Evolutionary conservation across 2,329 filamentous ascomycete genomes (phyloP).

Genomic region (Xylariaceae sp.): DNA sequence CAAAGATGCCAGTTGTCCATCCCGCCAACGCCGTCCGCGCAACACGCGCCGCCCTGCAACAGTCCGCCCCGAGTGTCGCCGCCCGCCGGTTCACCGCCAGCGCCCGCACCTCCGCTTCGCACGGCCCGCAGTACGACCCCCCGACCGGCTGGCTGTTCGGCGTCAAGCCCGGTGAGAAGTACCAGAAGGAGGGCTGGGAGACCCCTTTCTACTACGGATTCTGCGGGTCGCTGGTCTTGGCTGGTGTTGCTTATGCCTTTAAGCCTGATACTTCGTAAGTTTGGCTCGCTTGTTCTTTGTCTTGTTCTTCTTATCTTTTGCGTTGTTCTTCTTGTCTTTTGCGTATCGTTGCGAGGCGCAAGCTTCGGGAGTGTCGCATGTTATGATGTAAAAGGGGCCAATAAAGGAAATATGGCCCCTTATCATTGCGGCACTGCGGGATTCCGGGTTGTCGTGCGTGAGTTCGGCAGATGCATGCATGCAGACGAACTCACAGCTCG

Average conservation of each 20-base stretch:
- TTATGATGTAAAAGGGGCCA: not conserved
- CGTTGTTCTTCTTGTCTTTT: not conserved
- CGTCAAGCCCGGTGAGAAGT: constrained; percentile 90
- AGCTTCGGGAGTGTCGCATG: not conserved
- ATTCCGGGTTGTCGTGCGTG: no score
- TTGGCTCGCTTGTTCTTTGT: constrained; percentile 10
- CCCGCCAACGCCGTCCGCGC: constrained; percentile 28
- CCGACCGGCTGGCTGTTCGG: constrained; percentile 91
- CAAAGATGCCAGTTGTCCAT: constrained; percentile 30
- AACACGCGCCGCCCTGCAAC: constrained; percentile 27
- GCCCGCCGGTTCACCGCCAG: constrained; percentile 42
- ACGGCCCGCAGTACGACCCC: constrained; percentile 80
- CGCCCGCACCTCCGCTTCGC: constrained; percentile 43
- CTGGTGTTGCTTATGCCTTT: constrained; percentile 79
- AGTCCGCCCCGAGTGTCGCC: constrained; percentile 16
- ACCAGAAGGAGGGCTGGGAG: constrained; percentile 96
- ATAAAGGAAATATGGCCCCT: not conserved
- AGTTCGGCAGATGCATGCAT: no score
- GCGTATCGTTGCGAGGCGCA: not conserved
- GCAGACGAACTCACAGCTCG: not conserved
- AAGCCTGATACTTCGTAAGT: constrained; percentile 99
- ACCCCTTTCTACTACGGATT: constrained; percentile 78
- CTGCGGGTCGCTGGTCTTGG: constrained; percentile 68
- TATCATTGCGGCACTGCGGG: not conserved
- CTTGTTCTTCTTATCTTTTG: not conserved